Conservation (phyloP, 305 asterid species). For the Solanum chacoense region DNA sequence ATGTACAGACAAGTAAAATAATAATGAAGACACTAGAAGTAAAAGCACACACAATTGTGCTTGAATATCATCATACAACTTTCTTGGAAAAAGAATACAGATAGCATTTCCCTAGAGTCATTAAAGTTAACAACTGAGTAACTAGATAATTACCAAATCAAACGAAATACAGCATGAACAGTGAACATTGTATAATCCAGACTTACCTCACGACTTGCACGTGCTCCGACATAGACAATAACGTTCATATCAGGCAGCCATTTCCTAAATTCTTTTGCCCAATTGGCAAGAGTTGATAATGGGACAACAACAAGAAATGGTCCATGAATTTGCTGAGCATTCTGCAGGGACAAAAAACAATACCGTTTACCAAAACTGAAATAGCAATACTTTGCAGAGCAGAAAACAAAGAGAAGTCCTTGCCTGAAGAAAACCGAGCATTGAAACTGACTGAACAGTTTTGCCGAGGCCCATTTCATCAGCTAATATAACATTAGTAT, state of each 20-base stretch:
- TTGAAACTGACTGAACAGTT: slow-evolving; percentile 98
- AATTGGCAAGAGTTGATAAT: slow-evolving; percentile 88
- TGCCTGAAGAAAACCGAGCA: slow-evolving; percentile 99
- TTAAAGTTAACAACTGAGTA: not conserved
- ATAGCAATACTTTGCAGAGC: slow-evolving; percentile 4
- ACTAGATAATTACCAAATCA: not conserved
- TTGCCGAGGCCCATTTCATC: slow-evolving; percentile 99
- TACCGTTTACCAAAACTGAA: slow-evolving; percentile 5
- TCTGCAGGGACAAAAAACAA: slow-evolving; percentile 38
- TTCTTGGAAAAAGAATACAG: not conserved
- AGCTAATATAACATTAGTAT: slow-evolving; percentile 95
- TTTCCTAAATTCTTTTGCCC: slow-evolving; percentile 98
- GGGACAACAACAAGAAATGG: slow-evolving; percentile 99
- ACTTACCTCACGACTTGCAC: slow-evolving; percentile 96
- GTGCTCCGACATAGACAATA: slow-evolving; percentile 88
- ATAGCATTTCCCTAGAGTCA: not conserved
- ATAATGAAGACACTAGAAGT: not conserved
- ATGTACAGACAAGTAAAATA: not conserved
- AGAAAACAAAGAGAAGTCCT: slow-evolving; percentile 2
- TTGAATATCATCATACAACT: not conserved
- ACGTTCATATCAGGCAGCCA: slow-evolving; percentile 95
- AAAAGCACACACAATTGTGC: not conserved
- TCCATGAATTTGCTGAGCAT: slow-evolving; percentile 88
- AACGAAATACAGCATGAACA: not conserved
- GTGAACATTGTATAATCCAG: not conserved